Conservation (phyloP, 2,329 filamentous ascomycete genomes). For the Colletotrichum ledebouriae region DNA sequence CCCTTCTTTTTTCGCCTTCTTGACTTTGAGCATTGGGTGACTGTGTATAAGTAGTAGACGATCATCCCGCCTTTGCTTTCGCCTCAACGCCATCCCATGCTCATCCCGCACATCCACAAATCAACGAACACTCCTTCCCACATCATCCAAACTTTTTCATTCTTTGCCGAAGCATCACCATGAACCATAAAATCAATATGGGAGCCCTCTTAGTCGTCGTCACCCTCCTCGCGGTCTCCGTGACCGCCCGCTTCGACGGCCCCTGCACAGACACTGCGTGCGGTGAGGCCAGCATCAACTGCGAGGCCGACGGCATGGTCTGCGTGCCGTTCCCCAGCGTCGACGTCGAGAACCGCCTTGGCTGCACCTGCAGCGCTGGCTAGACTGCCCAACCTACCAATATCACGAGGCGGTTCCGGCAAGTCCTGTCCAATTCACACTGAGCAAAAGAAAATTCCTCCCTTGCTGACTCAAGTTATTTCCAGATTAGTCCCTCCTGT, state of each 20-base stretch:
- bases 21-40: background rate
- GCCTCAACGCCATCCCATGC: conserved; percentile 21
- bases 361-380: conserved; percentile 35
- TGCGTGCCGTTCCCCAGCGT: conserved; percentile 38
- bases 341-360: conserved; percentile 25
- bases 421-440: background rate
- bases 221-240: conserved; percentile 29
- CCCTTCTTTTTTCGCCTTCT: conserved; percentile 1
- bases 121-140: background rate
- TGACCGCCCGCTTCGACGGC: conserved; percentile 35
- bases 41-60: conserved; percentile 28
- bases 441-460: background rate
- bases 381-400: background rate
- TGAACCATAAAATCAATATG: conserved; percentile 13
- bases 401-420: background rate
- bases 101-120: conserved; percentile 15
- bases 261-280: conserved; percentile 28
- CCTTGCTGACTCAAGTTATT: background rate
- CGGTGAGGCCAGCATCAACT: conserved; percentile 29
- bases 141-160: conserved; percentile 9
- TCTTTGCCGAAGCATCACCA: background rate
- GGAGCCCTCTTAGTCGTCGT: conserved; percentile 27
- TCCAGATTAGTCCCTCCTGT: background rate
- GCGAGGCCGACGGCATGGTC: conserved; percentile 33
- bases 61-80: conserved; percentile 14